Evolutionary conservation across 495 filamentous ascomycete species (phyloP), one percentile per base, ranked within the genome.

Genomic region (Xanthoparmelia taractica): DNA sequence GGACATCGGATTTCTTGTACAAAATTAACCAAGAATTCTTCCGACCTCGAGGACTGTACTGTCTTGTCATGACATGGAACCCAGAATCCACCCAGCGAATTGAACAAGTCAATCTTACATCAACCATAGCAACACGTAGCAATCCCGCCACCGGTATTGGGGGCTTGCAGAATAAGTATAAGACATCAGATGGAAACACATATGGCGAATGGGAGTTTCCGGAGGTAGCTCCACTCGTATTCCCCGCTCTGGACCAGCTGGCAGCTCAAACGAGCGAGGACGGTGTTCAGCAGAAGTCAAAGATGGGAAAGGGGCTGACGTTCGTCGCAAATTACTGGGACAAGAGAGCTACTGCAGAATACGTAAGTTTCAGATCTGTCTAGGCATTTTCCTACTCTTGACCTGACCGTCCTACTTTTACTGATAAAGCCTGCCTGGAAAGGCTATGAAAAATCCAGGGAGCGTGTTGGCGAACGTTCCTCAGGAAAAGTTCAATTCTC

Each of bases 41-140:
- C 72, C 74, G 74, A 36, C 84, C 85, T 0, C 81, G 77, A 18
- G 85, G 84, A 8, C 74, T 87, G 0, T 86, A 79, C 69, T 82
- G 79, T 59, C 71, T 87, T 6, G 72, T 87, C 56, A 83, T 87
- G 80, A 81, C 81, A 15, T 85, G 79, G 71, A 79, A 82, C 25
- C 78, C 81, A 1, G 73, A 80, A 11, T 71, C 71, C 0, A 55
- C 68, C 17, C 59, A 68, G 7, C 66, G 74, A n/a, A 64, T 64
- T n/a, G 65, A 66, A 15, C 43, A 66, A 5, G 69, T 75, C 47
- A 73, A 79, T 40, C 72, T 71, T 68, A 70, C 69, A 57, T 40
- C 73, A 69, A 29, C 66, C 68, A 57, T 73, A 61, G 1, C 25
- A 10, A 23, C 50, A 4, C 12, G 20, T 2, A 1, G 11, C 17